Evolutionary conservation across 2,329 filamentous ascomycete species (phyloP), one percentile per base, ranked within the genome.

Genomic region (Calonectria henricotiae): DNA sequence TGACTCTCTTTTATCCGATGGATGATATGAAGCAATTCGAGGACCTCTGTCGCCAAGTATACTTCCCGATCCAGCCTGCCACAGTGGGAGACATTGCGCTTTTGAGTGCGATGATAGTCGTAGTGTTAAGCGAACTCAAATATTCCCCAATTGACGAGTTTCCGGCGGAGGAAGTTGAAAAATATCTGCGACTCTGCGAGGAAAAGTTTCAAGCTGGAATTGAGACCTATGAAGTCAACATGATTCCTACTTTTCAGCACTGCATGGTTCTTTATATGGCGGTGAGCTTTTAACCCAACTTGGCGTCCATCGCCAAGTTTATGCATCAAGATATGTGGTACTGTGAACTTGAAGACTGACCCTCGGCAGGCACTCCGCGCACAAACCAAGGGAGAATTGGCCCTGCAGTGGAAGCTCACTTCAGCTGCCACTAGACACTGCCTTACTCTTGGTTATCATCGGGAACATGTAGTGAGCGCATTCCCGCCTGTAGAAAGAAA

Each of bases 1-100:
- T 58, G 51, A 58, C 51, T 1, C n/a, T 58, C 12, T 58, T 39
- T 58, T 58, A 58, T 58, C 51, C 51, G 6, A 39, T 39, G 32
- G 23, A 4, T 27, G 51, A 58, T 39, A 11, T 58, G 20, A 39
- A 15, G 20, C 51, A 58, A 27, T 58, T 58, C 11, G 51, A 58
- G 12, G 32, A 58, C 13, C n/a, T 58, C 2, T 58, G 51, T 39
- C 51, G 51, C 20, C 51, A 58, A 25, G 35, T 58, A 5, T 58
- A 58, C 32, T 58, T 58, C 15, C 51, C 51, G 1, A 58, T 58
- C 12, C 51, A 58, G 51, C 51, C 51, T 25, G 20, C 51, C 35
- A 25, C 35, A 1, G 51, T 58, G 20, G 51, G 51, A 8, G 51
- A 58, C n/a, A 58, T 58, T 27, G 13, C 51, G 11, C 51, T 58